These are phyloP conservation scores for Moringa oleifera DNA, from an alignment of 345 rosid species.

Conservation along the genomic window DNA sequence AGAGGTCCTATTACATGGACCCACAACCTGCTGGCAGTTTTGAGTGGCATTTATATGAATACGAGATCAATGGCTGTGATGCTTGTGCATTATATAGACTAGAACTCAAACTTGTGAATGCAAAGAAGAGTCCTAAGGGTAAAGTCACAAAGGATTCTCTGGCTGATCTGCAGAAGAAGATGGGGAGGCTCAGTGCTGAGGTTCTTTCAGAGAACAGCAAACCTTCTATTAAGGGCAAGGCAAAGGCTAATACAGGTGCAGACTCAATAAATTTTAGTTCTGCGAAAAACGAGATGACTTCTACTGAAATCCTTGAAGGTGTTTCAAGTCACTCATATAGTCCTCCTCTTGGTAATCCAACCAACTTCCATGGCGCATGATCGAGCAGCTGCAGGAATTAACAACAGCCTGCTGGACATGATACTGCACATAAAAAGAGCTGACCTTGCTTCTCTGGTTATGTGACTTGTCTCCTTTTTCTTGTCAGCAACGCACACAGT, in stretches of 20 bases:
- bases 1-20: conserved; percentile 91
- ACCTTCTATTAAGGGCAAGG: conserved; percentile 31
- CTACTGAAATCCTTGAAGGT: conserved; percentile 9
- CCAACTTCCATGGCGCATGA: neutral
- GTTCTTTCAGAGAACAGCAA: conserved; percentile 35
- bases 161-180: conserved; percentile 72
- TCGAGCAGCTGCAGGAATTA: conserved; percentile 1
- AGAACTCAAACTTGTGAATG: conserved; percentile 49
- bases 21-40: conserved; percentile 69
- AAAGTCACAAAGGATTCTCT: conserved; percentile 54
- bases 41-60: conserved; percentile 88
- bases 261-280: conserved; percentile 12
- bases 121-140: conserved; percentile 66
- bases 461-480: neutral
- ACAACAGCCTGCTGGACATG: neutral
- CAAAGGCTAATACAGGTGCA: conserved; percentile 19
- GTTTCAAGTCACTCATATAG: conserved; percentile 11
- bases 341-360: conserved; percentile 2
- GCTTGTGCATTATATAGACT: conserved; percentile 59
- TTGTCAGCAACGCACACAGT: neutral
- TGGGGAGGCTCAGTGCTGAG: conserved; percentile 76
- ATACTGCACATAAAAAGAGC: neutral
- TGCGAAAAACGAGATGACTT: conserved; percentile 10
- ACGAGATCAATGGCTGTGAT: conserved; percentile 47
- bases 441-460: neutral